phyloP scores from a whole-genome alignment of 371 early-diverging fungal genomes.

The Rhizopus arrhizus region DNA sequence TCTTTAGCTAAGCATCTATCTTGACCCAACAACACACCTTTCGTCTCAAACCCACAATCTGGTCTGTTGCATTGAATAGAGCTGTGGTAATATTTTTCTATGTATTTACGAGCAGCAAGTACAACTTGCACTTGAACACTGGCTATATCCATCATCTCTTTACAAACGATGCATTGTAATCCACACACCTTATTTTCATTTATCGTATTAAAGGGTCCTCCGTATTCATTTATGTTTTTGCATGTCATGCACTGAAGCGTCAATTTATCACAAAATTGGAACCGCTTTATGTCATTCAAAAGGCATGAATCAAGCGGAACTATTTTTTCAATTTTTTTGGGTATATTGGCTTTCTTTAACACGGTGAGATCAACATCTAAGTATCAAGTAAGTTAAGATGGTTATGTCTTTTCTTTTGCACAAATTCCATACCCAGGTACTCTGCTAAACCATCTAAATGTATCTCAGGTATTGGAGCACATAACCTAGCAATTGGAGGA shows the following conservation, averaged over 20 bases:
- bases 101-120: constrained; percentile 54
- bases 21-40: constrained; percentile 40
- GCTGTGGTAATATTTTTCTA: constrained; percentile 63
- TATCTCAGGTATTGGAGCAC: constrained; percentile 78
- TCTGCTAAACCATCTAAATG: constrained; percentile 69
- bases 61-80: constrained; percentile 68
- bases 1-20: constrained; percentile 68
- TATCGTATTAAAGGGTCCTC: constrained; percentile 52
- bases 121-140: constrained; percentile 58
- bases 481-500: constrained; percentile 85
- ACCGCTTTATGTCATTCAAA: constrained; percentile 77
- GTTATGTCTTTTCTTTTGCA: too few relatives aligned
- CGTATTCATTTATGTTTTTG: constrained; percentile 45
- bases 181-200: constrained; percentile 24
- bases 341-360: constrained; percentile 61
- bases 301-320: constrained; percentile 54
- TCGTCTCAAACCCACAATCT: constrained; percentile 51
- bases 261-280: constrained; percentile 66
- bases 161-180: constrained; percentile 62
- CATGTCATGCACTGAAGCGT: constrained; percentile 65
- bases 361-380: not conserved
- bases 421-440: constrained; percentile 59
- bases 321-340: constrained; percentile 26
- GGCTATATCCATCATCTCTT: constrained; percentile 24
- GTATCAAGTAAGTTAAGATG: not conserved